Evolutionary conservation across 371 early-diverging fungal species (phyloP).

Genomic region (Amoeboradix gromovi): DNA sequence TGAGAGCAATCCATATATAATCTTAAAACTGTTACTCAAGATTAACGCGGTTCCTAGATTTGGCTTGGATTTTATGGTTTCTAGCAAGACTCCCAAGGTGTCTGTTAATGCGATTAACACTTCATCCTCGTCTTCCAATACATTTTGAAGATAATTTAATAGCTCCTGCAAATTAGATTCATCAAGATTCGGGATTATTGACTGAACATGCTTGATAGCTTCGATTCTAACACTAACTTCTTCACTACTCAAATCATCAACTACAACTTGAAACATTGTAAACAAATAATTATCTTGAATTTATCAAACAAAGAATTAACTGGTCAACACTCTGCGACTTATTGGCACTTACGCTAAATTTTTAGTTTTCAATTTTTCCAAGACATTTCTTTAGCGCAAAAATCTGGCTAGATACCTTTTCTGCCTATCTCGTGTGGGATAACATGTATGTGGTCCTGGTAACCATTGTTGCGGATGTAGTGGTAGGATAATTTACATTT

Average conservation of each 20-base stretch:
- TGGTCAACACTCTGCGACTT: too few species aligned
- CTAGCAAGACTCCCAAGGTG: constrained; percentile 61
- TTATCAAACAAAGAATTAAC: too few species aligned
- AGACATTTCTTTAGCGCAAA: too few species aligned
- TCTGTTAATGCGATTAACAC: constrained; percentile 69
- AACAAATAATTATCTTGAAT: too few species aligned
- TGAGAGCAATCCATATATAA: constrained; percentile 32
- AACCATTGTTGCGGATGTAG: too few species aligned
- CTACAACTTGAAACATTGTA: background rate
- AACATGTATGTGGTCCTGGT: too few species aligned
- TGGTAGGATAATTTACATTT: too few species aligned
- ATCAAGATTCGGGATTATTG: background rate
- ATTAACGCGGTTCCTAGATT: background rate
- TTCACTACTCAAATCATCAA: background rate
- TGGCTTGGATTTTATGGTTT: constrained; percentile 60
- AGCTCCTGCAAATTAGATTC: background rate
- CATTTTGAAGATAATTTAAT: background rate
- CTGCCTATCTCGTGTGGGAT: too few species aligned
- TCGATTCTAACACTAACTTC: background rate
- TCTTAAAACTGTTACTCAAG: constrained; percentile 19
- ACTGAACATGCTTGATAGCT: background rate
- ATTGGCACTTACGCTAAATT: too few species aligned
- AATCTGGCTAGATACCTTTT: too few species aligned
- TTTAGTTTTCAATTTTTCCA: too few species aligned
- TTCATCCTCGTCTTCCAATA: constrained; percentile 80